These are phyloP conservation scores for Trypanosoma lewisi DNA, from an alignment of 208 protist genomes.

Conservation along the genomic window DNA sequence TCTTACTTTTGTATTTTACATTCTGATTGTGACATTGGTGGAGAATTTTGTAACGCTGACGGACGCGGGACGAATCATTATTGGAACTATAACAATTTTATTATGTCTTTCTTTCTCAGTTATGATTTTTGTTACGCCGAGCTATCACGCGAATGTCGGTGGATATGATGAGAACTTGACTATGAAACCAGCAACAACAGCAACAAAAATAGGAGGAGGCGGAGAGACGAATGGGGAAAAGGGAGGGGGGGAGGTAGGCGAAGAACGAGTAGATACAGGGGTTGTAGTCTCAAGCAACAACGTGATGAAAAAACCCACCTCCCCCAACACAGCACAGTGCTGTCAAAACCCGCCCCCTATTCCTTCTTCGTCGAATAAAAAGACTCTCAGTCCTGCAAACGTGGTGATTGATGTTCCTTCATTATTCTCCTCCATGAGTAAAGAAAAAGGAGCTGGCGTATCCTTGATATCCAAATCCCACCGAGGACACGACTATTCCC, in stretches of 20 bases:
- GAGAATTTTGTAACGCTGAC: constrained; percentile 46
- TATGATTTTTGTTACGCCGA: constrained; percentile 72
- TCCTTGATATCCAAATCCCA: neutral
- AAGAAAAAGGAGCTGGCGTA: neutral
- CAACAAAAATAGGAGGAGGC: neutral
- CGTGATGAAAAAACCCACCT: too few relatives aligned
- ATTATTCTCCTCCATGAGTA: neutral
- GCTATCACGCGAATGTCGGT: constrained; percentile 48
- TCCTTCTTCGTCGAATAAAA: neutral
- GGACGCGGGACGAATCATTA: constrained; percentile 22
- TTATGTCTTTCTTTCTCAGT: constrained; percentile 48
- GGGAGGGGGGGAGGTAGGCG: too few relatives aligned
- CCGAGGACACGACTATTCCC: neutral
- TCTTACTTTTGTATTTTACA: constrained; percentile 39
- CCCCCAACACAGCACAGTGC: too few relatives aligned
- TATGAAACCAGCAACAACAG: neutral
- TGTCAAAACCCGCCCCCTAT: too few relatives aligned
- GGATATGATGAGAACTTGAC: constrained; percentile 20
- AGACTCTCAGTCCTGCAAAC: neutral
- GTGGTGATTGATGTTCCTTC: neutral
- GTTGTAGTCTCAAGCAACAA: too few relatives aligned
- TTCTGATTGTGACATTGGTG: constrained; percentile 46
- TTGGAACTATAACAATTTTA: constrained; percentile 48
- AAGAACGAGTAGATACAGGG: too few relatives aligned
- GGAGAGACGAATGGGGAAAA: too few relatives aligned